These are phyloP conservation scores for Chrysoporthe puriensis DNA, from an alignment of 2,329 filamentous ascomycete genomes.

Conservation along the genomic window DNA sequence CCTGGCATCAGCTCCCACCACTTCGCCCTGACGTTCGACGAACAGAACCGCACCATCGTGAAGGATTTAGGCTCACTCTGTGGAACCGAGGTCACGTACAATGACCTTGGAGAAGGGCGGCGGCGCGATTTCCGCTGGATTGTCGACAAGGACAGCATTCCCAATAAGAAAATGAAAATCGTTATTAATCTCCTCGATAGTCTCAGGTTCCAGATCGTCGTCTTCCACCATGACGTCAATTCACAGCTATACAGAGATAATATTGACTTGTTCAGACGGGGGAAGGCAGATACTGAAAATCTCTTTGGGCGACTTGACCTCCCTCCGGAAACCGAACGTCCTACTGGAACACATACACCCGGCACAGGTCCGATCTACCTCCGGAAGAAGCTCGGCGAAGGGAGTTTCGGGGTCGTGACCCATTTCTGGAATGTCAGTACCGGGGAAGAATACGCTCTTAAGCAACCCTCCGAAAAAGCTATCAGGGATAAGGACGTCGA, in stretches of 20 bases:
- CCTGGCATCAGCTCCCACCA: constrained; percentile 11
- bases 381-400: constrained; percentile 27
- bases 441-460: constrained; percentile 32
- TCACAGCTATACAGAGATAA: constrained; percentile 31
- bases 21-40: constrained; percentile 20
- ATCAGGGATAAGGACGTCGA: not conserved
- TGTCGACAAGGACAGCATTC: too few relatives aligned
- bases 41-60: constrained; percentile 19
- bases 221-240: not conserved
- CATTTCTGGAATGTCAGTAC: constrained; percentile 34
- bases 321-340: constrained; percentile 6
- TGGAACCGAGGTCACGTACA: constrained; percentile 35
- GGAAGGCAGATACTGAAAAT: constrained; percentile 24
- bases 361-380: constrained; percentile 20
- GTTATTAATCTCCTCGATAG: not conserved
- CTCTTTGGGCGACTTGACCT: constrained; percentile 1
- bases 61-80: constrained; percentile 31
- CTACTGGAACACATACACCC: constrained; percentile 16
- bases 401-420: constrained; percentile 30
- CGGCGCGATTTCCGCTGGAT: constrained; percentile 34
- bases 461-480: constrained; percentile 29
- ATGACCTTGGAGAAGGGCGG: constrained; percentile 25
- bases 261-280: constrained; percentile 30
- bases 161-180: too few relatives aligned
- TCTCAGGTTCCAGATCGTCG: not conserved